A percentile compares a stretch with the other conserved stretches of the same genome.
Evolutionary conservation across 768 basidiomycete species (phyloP).

Genomic region (Chalciporus piperatus): DNA sequence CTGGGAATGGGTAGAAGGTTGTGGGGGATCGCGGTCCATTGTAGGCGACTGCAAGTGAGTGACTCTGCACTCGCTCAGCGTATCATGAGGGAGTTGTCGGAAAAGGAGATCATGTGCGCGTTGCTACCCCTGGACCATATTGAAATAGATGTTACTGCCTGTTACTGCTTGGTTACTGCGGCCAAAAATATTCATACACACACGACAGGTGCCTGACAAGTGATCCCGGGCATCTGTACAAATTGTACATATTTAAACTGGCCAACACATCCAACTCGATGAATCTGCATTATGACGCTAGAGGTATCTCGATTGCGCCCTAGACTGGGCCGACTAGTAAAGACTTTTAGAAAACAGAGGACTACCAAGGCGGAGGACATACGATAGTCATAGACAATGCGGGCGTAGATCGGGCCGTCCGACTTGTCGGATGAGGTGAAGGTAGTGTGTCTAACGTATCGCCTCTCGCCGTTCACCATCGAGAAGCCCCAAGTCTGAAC

Average conservation of each 20-base stretch:
- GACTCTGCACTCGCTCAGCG: neutral
- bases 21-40: slow-evolving; percentile 12
- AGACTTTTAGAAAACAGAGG: slow-evolving; percentile 11
- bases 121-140: no score
- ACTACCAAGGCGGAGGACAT: slow-evolving; percentile 24
- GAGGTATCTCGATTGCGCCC: slow-evolving; percentile 1
- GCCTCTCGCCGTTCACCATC: slow-evolving; percentile 53
- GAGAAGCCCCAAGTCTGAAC: slow-evolving; percentile 62
- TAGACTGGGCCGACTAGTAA: slow-evolving; percentile 17
- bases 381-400: slow-evolving; percentile 70
- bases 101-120: no score
- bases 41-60: neutral
- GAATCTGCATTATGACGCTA: no score
- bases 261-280: no score
- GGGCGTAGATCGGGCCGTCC: slow-evolving; percentile 46
- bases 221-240: no score
- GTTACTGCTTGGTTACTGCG: no score
- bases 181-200: no score
- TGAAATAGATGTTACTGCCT: no score
- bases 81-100: neutral
- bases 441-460: slow-evolving; percentile 58
- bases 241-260: no score
- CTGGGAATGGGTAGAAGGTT: slow-evolving; percentile 6
- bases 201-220: no score
- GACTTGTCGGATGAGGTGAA: slow-evolving; percentile 62